Conservation (phyloP, 306 rosid genomes). For the Potentilla sterilis region DNA sequence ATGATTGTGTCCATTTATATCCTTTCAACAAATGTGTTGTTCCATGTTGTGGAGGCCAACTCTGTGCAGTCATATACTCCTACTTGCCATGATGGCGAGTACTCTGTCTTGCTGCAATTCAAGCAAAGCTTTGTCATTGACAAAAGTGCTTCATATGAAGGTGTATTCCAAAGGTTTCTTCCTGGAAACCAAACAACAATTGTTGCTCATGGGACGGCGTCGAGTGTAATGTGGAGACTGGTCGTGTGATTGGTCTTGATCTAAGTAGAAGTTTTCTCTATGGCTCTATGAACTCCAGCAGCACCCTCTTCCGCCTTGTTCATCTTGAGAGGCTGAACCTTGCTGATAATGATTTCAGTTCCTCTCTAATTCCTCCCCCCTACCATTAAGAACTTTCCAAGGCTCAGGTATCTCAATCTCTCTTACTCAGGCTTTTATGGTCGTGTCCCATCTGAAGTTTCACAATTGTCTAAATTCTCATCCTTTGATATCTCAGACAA, state of each 20-base stretch:
- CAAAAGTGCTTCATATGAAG: background rate
- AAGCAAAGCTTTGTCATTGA: conserved; percentile 1
- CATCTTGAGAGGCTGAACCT: conserved; percentile 5
- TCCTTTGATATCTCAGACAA: too few relatives aligned
- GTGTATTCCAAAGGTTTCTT: too few relatives aligned
- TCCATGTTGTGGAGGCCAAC: background rate
- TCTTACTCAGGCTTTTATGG: too few relatives aligned
- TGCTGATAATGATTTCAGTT: background rate
- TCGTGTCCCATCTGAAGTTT: background rate
- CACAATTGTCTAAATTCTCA: background rate
- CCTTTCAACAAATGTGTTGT: background rate
- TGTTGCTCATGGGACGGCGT: conserved; percentile 24
- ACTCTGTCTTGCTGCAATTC: conserved; percentile 17
- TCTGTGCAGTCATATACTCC: background rate
- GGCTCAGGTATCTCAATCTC: background rate
- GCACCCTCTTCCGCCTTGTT: background rate
- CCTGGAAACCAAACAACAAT: background rate
- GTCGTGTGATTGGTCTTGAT: conserved; percentile 3
- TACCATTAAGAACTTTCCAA: background rate
- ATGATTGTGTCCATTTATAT: background rate
- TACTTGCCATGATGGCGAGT: background rate
- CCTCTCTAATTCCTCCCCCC: conserved; percentile 10
- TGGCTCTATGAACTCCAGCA: conserved; percentile 4
- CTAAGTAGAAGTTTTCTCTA: conserved; percentile 10
- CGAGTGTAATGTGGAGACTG: conserved; percentile 10